Base-by-base conservation (phyloP, 164 flowering plant genomes). In the Chloranthus sessilifolius region DNA sequence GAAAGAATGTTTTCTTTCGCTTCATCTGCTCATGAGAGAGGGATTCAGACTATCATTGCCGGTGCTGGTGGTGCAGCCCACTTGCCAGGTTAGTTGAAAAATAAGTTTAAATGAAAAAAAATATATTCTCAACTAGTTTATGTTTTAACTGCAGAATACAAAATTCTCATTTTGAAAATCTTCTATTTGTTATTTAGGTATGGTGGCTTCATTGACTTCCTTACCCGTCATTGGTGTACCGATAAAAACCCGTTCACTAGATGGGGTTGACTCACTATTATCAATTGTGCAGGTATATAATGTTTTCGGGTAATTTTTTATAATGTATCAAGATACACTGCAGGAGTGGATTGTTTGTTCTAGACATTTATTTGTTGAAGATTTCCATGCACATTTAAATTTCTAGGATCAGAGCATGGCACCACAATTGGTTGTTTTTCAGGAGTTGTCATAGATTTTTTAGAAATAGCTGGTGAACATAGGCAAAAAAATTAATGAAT, bases 1-100 rank as follows among this genome's bases (percentile, higher is more conserved):
- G 95, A 88, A 31, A 44, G 82, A 74, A 86, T 88, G 95, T 76
- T 69, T 63, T 61, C 85, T 26, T 92, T 85, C 71, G 99, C 99
- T 25, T 49, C 53, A 7, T 72, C 90, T 69, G 95, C 99, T 54
- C 61, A 44, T 45, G 79, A 77, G 55, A 78, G 85, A 64, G 97
- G 99, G 38, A 43, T 86, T 61, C 81, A 80, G 57, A 59, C 88
- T 50, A 85, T 92, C 55, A 84, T 92, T 67, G 98, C 98, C 53
- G 98, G 98, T 58, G 98, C 98, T 60, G 98, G 98, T 62, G 98
- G 96, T 63, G 96, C 94, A 40, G 97, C 97, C 22, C 97, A 90
- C 71, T 72, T 90, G 65, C 97, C 97, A 74, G 97, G 97, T 59
- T 55, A 52, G 74, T 76, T 66, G 9, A 43, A 16, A n/a, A 25